Conservation (phyloP, 2,329 filamentous ascomycete species). For the Cercospora sp. region DNA sequence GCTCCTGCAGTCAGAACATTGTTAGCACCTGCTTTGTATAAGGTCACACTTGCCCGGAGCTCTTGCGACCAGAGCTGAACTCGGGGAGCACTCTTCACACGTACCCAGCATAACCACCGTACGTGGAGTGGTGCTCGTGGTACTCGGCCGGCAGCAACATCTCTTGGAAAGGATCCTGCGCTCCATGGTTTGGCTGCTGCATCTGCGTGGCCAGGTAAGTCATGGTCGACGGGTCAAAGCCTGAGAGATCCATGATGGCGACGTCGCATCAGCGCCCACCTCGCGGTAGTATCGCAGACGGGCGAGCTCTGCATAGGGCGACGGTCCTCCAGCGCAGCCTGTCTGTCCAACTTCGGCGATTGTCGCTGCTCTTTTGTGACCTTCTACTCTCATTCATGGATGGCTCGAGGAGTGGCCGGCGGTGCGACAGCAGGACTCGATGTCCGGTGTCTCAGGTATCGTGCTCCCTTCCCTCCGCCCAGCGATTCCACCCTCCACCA, state of each 20-base stretch:
- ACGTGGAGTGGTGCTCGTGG: constrained; percentile 60
- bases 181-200: constrained; percentile 55
- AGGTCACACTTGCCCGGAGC: neutral
- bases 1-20: constrained; percentile 23
- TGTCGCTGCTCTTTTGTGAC: neutral
- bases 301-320: constrained; percentile 22
- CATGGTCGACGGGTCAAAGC: constrained; percentile 48
- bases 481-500: constrained; percentile 9
- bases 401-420: neutral
- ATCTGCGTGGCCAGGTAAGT: constrained; percentile 61
- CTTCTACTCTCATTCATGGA: neutral
- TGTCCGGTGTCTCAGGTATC: neutral
- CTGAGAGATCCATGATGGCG: constrained; percentile 32
- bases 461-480: neutral
- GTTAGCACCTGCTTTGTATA: constrained; percentile 12
- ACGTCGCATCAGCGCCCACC: constrained; percentile 25
- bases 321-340: neutral
- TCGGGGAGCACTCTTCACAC: neutral
- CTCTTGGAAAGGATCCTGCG: constrained; percentile 44
- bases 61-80: neutral
- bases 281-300: constrained; percentile 16
- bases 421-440: neutral
- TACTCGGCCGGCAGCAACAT: constrained; percentile 57
- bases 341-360: neutral
- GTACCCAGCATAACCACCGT: constrained; percentile 62